Percentiles rank a stretch among this genome's conserved stretches.
These are phyloP conservation scores for Camellia granthamiana DNA, from an alignment of 148 eudicot genomes.

Conservation along the genomic window DNA sequence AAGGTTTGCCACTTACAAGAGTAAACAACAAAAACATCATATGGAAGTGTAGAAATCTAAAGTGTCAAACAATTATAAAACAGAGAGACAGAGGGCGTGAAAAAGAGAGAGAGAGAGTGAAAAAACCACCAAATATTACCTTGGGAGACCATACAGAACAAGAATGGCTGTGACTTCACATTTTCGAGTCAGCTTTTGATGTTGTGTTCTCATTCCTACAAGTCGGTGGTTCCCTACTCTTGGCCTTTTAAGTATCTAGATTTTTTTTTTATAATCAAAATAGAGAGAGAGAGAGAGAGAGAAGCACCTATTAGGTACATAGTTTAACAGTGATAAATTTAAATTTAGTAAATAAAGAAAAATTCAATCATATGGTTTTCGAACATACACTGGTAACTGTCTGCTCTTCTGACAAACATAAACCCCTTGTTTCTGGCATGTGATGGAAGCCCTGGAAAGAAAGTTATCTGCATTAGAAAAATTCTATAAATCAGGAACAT, in stretches of 20 bases:
- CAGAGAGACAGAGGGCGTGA: neutral
- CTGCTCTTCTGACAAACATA: conserved; percentile 99
- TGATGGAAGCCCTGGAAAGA: conserved; percentile 80
- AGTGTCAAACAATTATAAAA: neutral
- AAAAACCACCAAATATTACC: conserved; percentile 40
- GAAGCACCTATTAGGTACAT: neutral
- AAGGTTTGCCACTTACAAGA: neutral
- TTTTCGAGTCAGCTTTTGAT: conserved; percentile 70
- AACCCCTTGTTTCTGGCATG: conserved; percentile 98
- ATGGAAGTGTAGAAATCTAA: neutral
- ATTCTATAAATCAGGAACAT: conserved; percentile 7
- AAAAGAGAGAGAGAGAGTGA: neutral
- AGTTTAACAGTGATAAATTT: neutral
- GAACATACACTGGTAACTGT: conserved; percentile 79
- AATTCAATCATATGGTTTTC: neutral
- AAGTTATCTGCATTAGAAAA: neutral
- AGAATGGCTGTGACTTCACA: conserved; percentile 99
- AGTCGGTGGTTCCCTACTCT: conserved; percentile 75
- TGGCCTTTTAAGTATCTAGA: conserved; percentile 77
- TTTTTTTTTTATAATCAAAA: neutral
- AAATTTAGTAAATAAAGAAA: neutral
- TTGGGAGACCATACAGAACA: conserved; percentile 91
- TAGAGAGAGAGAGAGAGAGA: too few species aligned
- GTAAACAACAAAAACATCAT: neutral
- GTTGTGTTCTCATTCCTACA: conserved; percentile 90